Evolutionary conservation across 106 monocot genomes (phyloP), one percentile per base, ranked within the genome.

Genomic region (Gastrodia elata): DNA sequence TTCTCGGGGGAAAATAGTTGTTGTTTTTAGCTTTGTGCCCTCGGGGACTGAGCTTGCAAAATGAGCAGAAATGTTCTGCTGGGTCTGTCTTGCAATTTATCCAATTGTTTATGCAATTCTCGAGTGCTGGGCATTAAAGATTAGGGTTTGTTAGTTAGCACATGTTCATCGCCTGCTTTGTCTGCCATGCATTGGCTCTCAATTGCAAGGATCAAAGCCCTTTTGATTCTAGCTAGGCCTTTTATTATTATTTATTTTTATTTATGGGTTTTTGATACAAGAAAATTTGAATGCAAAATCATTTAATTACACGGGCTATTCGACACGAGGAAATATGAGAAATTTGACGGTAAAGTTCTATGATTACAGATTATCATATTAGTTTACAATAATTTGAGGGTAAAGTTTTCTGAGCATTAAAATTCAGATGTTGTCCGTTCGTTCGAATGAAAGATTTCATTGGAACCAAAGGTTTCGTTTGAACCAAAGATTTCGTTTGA

Each of bases 41-140:
- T 67, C 18, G 67, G 67, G 20, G 30, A 30, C 2, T 67, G 67
- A 67, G 36, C 67, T 35, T 5, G 67, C 37, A 34, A 37, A 36
- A 26, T 37, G 37, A 67, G 67, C 33, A 18, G n/a, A n/a, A 37
- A 9, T 9, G 64, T 64, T 33, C 64, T 64, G n/a, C 64, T 32
- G 34, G 64, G 64, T 64, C 34, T 64, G 33, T 64, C 32, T 58
- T 58, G 57, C 26, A 25, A 14, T 58, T 58, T 58, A 24, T n/a
- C n/a, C n/a, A 56, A n/a, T 64, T 25, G 36, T 37, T 3, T 36
- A 67, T 67, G 37, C 26, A 67, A 67, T 67, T 67, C 67, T 13
- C 14, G 30, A 30, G 20, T n/a, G 14, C 67, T n/a, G 1, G 34
- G 37, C 67, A 67, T 67, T 6, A 67, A 67, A 37, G 33, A 67